phyloP scores from a whole-genome alignment of 2,329 filamentous ascomycete species.

The Nannizziopsis arthrosporioides region DNA sequence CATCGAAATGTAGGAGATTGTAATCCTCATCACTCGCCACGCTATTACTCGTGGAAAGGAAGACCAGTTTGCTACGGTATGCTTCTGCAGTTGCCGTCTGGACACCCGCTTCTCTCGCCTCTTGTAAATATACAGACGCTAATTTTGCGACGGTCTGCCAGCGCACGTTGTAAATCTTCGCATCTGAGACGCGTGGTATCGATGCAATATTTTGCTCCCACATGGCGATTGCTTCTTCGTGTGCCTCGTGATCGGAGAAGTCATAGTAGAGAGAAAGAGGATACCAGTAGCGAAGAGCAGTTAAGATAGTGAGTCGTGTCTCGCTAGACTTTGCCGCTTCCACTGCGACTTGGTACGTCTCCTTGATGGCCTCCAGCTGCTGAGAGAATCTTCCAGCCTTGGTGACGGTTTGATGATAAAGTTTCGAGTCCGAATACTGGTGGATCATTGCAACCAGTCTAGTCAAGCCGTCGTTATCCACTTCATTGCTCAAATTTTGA shows the following conservation, averaged over 20 bases:
- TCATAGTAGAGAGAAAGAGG: slow-evolving; percentile 8
- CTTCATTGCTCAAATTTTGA: slow-evolving; percentile 13
- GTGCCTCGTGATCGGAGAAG: slow-evolving; percentile 5
- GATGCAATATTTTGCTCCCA: slow-evolving; percentile 13
- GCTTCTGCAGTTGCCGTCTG: slow-evolving; percentile 4
- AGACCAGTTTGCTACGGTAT: slow-evolving; percentile 11
- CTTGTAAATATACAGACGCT: slow-evolving; percentile 11
- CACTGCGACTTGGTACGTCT: slow-evolving; percentile 9
- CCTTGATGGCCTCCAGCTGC: slow-evolving; percentile 9
- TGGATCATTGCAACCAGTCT: slow-evolving; percentile 12
- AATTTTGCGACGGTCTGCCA: slow-evolving; percentile 8
- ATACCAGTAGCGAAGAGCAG: slow-evolving; percentile 10
- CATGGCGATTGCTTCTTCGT: slow-evolving; percentile 10
- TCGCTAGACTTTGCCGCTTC: slow-evolving; percentile 7
- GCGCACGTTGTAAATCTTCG: background rate
- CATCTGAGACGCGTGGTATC: slow-evolving; percentile 1
- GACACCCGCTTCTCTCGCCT: slow-evolving; percentile 12
- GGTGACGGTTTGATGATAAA: slow-evolving; percentile 9
- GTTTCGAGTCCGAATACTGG: slow-evolving; percentile 5
- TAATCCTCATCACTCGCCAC: background rate
- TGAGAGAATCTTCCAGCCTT: slow-evolving; percentile 5
- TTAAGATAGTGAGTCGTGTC: background rate
- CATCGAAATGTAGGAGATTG: background rate
- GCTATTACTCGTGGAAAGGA: slow-evolving; percentile 1
- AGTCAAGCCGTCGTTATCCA: slow-evolving; percentile 9